Conservation (phyloP, 2,329 filamentous ascomycete genomes). For the Tricladium varicosporioides region DNA sequence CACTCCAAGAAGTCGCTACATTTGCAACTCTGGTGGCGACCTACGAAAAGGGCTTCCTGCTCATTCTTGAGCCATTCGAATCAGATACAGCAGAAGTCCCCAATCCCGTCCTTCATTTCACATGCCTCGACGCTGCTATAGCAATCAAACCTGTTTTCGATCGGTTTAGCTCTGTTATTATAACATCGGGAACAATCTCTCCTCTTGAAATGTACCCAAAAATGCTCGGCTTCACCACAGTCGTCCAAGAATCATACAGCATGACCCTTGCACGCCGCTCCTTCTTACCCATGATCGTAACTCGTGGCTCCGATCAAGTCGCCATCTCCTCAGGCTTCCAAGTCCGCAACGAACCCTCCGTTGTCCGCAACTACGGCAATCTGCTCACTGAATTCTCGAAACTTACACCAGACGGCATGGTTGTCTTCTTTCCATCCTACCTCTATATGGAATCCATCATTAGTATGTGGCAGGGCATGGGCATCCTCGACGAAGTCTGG, state of each 20-base stretch:
- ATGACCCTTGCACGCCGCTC: constrained; percentile 94
- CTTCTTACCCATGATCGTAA: constrained; percentile 98
- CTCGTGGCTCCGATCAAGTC: constrained; percentile 89
- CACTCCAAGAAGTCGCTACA: constrained; percentile 93
- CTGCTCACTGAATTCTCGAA: constrained; percentile 93
- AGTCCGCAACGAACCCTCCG: constrained; percentile 90
- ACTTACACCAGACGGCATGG: constrained; percentile 92
- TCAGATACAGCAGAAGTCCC: constrained; percentile 93
- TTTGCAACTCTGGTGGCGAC: constrained; percentile 96
- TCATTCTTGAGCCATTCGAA: constrained; percentile 97
- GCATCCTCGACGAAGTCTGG: constrained; percentile 95
- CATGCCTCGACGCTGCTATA: constrained; percentile 94
- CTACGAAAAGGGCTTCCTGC: constrained; percentile 92
- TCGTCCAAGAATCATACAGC: constrained; percentile 93
- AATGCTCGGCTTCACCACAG: constrained; percentile 90
- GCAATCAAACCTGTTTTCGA: constrained; percentile 98
- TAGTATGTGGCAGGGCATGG: constrained; percentile 99
- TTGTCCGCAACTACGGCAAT: constrained; percentile 96
- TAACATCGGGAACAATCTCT: constrained; percentile 95
- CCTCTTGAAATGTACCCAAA: constrained; percentile 98
- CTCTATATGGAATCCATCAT: constrained; percentile 99
- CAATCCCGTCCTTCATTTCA: constrained; percentile 95
- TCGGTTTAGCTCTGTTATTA: constrained; percentile 95
- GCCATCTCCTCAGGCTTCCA: constrained; percentile 92
- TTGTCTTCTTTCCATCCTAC: constrained; percentile 99